Conservation (phyloP, 2,329 filamentous ascomycete genomes). For the Xylaria sp. region DNA sequence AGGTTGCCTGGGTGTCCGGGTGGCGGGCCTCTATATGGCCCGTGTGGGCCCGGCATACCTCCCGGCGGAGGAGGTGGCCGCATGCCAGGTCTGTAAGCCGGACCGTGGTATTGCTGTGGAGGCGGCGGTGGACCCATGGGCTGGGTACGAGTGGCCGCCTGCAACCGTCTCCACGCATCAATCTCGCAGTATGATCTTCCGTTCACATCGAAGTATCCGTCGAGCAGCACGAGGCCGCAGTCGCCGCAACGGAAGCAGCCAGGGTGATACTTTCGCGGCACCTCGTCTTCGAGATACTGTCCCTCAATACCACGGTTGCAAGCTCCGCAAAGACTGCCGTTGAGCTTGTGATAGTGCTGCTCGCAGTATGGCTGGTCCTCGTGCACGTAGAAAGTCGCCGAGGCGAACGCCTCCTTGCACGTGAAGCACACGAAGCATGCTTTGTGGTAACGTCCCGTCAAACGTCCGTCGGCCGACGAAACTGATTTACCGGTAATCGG, state of each 20-base stretch:
- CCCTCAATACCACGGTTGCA: constrained; percentile 89
- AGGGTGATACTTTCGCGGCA: constrained; percentile 74
- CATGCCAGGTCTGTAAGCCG: constrained; percentile 13
- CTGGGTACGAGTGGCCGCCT: constrained; percentile 35
- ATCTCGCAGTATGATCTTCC: constrained; percentile 79
- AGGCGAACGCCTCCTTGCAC: constrained; percentile 75
- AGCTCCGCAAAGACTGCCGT: constrained; percentile 74
- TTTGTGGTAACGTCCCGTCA: constrained; percentile 93
- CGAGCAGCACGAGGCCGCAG: constrained; percentile 66
- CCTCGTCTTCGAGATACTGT: constrained; percentile 81
- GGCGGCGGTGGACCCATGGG: constrained; percentile 23
- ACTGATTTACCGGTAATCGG: constrained; percentile 86
- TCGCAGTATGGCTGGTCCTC: constrained; percentile 85
- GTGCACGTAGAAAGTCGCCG: constrained; percentile 87
- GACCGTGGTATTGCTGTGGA: constrained; percentile 8
- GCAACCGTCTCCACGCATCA: constrained; percentile 62
- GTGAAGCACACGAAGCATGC: constrained; percentile 88
- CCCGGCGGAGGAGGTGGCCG: constrained; percentile 14
- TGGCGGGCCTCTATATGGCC: constrained; percentile 24
- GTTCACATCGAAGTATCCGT: constrained; percentile 88
- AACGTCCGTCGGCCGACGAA: constrained; percentile 83
- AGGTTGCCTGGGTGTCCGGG: constrained; percentile 26
- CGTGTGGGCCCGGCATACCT: constrained; percentile 22
- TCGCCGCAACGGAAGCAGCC: constrained; percentile 79
- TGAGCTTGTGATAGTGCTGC: constrained; percentile 86